phyloP scores from a whole-genome alignment of 176 grass and related monocot species.

The Raddia guianensis region DNA sequence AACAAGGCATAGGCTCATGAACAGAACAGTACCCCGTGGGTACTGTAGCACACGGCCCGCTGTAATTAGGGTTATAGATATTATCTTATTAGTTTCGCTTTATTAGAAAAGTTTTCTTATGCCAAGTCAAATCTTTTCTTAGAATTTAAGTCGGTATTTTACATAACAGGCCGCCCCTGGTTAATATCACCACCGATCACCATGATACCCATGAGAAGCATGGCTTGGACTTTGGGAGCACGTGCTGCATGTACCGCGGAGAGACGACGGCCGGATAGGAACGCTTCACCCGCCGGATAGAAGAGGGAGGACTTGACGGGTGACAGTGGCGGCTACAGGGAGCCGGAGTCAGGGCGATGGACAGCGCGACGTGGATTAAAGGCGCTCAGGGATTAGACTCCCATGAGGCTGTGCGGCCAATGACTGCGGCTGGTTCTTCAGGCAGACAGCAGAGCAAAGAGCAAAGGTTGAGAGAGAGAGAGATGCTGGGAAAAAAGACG shows the following conservation, averaged over 20 bases:
- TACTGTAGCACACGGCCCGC: too few relatives aligned
- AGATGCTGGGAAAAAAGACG: neutral
- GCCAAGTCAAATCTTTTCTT: too few relatives aligned
- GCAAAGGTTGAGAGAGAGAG: neutral
- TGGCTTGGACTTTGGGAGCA: neutral
- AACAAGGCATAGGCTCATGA: too few relatives aligned
- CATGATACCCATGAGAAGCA: neutral
- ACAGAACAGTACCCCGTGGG: too few relatives aligned
- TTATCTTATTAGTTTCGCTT: too few relatives aligned
- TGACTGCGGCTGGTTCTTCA: neutral
- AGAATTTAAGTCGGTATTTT: too few relatives aligned
- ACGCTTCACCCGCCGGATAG: constrained; percentile 31
- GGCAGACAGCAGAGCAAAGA: neutral
- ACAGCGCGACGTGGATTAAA: constrained; percentile 25
- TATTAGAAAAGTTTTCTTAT: too few relatives aligned
- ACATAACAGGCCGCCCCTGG: too few relatives aligned
- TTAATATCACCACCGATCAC: too few relatives aligned
- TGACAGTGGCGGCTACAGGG: neutral
- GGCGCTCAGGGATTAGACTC: constrained; percentile 35
- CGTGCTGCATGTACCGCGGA: constrained; percentile 17
- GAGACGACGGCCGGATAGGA: constrained; percentile 19
- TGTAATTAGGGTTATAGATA: too few relatives aligned
- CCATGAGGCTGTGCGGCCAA: neutral
- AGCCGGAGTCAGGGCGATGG: neutral
- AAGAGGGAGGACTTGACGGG: constrained; percentile 11